phyloP scores from a whole-genome alignment of 495 filamentous ascomycete genomes.

The Aspergillus bridgeri region DNA sequence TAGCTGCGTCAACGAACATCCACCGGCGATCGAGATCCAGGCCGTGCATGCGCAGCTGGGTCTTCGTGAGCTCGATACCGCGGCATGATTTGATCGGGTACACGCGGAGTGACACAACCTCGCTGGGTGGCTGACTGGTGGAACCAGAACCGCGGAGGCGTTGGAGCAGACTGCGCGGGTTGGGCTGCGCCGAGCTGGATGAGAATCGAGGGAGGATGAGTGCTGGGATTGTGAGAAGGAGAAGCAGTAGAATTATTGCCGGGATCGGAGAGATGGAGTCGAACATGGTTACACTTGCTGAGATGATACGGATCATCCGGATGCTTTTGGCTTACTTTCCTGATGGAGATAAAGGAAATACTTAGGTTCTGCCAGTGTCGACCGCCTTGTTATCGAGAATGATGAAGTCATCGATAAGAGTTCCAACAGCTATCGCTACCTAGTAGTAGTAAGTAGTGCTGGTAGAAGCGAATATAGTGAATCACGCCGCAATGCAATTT shows the following conservation, averaged over 20 bases:
- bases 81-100: conserved; percentile 90
- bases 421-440: no score
- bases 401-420: not conserved
- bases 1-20: conserved; percentile 42
- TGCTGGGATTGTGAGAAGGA: not conserved
- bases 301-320: no score
- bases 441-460: no score
- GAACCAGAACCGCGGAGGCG: not conserved
- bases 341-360: no score
- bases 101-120: conserved; percentile 57
- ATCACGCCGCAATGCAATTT: not conserved
- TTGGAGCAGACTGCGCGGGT: conserved; percentile 5
- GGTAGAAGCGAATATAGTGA: not conserved
- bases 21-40: conserved; percentile 73
- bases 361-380: not conserved
- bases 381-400: not conserved
- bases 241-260: not conserved
- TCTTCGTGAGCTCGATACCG: conserved; percentile 66
- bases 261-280: not conserved
- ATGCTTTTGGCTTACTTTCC: no score
- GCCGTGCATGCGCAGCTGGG: conserved; percentile 64
- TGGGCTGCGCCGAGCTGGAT: not conserved
- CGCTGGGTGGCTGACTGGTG: conserved; percentile 16
- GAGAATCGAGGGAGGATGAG: not conserved
- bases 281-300: not conserved